Evolutionary conservation across 2,329 filamentous ascomycete species (phyloP), one percentile per base, ranked within the genome.

Genomic region (Trichoderma lentiforme): DNA sequence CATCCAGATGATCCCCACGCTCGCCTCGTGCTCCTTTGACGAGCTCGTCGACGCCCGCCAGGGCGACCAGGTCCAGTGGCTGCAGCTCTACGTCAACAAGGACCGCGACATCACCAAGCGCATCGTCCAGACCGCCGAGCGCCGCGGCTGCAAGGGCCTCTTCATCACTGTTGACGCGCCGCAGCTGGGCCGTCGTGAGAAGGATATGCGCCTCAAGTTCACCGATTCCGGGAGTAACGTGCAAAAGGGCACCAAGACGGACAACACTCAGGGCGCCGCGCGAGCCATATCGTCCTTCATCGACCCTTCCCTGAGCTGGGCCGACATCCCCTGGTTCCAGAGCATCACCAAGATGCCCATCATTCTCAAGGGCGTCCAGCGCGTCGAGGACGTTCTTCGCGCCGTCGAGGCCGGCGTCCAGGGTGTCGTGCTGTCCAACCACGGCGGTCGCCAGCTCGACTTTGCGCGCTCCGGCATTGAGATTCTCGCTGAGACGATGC

Each of bases 111-210:
- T 99, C 81, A 99, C 96, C 9, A 90, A 93, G 82, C 89, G 89
- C 74, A 98, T 99, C 76, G 92, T 99, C 63, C 82, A 95, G 83
- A 94, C 98, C 82, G 96, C 96, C 73, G 96, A 99, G 84, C 86
- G 86, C 78, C 91, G 96, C 71, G 96, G 96, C 32, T 98, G 96
- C 87, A 96, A 93, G 83, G 96, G 92, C 11, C 90, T 99, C 21
- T 99, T 99, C 86, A 98, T 99, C 84, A 99, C 96, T 3, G 96
- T 99, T 70, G 96, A 99, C 81, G 96, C 96, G 67, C 96, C 96
- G 6, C 95, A 98, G 82, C 90, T 99, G 26, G 96, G 96, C 56
- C 91, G 96, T 51, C 88, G 96, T 76, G 96, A 99, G 82, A 99
- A 98, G 85, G 96, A 98, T 81, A 98, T 98, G 96, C 93, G 96